A percentile compares a stretch with the other conserved stretches of the same genome.
Conservation (phyloP, 495 filamentous ascomycete genomes). For the Schizothecium vesticola region DNA sequence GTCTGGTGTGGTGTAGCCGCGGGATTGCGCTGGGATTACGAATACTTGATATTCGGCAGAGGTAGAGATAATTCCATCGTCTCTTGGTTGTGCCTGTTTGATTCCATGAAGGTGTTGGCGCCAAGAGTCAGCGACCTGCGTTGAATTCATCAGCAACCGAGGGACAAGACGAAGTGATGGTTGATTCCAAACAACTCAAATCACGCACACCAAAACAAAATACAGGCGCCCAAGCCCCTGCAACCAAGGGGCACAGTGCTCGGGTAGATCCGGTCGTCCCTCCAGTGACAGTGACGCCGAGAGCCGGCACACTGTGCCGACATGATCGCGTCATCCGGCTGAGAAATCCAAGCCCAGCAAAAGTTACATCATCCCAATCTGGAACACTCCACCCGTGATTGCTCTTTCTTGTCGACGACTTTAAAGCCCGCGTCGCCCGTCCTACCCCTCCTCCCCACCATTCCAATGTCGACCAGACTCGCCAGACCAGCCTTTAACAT, state of each 20-base stretch:
- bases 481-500: conserved; percentile 14
- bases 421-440: conserved; percentile 1
- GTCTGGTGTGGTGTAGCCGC: not conserved
- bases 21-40: not conserved
- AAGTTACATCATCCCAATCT: conserved; percentile 12
- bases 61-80: not conserved
- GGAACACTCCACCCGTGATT: conserved; percentile 10
- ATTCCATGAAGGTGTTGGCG: not conserved
- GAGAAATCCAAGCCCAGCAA: not conserved
- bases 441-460: conserved; percentile 7
- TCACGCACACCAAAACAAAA: not conserved
- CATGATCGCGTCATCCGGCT: not conserved
- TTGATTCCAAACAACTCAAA: not conserved
- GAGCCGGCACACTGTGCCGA: not conserved
- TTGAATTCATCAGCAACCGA: not conserved
- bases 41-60: not conserved
- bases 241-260: not conserved
- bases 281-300: not conserved
- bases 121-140: not conserved
- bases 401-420: not conserved
- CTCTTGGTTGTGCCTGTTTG: not conserved
- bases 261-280: not conserved
- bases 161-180: not conserved
- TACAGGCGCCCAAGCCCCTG: not conserved
- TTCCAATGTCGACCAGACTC: conserved; percentile 26